Conservation (phyloP, 805 yeast species). For the Zygoascus tannicola region DNA sequence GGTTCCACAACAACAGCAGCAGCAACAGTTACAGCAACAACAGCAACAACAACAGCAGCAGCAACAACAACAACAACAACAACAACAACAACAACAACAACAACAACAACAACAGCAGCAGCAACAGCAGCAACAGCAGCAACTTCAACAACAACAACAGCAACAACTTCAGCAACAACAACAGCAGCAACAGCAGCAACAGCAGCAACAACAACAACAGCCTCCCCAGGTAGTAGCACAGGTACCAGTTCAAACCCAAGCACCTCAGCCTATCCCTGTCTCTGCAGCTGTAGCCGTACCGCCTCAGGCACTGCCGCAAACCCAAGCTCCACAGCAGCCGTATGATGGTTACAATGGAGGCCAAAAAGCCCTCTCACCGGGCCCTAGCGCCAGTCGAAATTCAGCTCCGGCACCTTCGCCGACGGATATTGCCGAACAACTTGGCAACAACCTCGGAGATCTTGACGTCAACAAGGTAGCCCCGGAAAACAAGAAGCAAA, state of each 20-base stretch:
- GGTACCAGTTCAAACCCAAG: neutral
- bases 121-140: conserved; percentile 25
- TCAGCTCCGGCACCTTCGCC: conserved; percentile 11
- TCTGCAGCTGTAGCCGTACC: neutral
- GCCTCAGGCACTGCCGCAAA: conserved; percentile 1
- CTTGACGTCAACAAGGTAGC: conserved; percentile 71
- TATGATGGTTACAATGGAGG: conserved; percentile 9
- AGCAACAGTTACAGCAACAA: conserved; percentile 10
- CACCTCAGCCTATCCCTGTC: neutral
- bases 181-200: neutral
- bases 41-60: conserved; percentile 2
- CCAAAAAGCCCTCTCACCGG: conserved; percentile 5
- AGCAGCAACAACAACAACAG: neutral
- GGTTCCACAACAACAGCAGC: conserved; percentile 20
- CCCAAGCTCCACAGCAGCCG: conserved; percentile 1
- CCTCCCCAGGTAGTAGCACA: neutral
- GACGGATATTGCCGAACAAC: conserved; percentile 13
- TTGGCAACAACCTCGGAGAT: conserved; percentile 38
- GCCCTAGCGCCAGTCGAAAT: too few relatives aligned
- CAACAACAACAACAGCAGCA: conserved; percentile 26
- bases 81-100: conserved; percentile 10
- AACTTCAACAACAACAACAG: neutral
- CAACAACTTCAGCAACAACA: neutral
- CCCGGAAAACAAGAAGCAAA: conserved; percentile 70
- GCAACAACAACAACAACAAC: conserved; percentile 14